A percentile compares a stretch with the other conserved stretches of the same genome.
Evolutionary conservation across 192 early-diverging fungal species (phyloP).

Genomic region (Coemansia sp.): DNA sequence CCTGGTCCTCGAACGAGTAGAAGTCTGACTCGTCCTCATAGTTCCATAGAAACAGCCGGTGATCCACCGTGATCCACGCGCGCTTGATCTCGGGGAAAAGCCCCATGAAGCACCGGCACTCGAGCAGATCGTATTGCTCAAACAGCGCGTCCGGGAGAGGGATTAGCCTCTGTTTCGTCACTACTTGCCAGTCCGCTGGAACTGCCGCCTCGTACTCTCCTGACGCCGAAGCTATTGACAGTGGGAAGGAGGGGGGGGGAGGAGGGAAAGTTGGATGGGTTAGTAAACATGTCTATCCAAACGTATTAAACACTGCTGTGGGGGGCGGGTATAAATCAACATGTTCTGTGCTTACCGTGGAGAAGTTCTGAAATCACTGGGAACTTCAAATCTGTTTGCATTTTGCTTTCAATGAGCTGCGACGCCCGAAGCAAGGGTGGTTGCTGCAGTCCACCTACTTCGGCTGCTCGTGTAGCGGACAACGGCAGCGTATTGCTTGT

Average conservation of each 20-base stretch:
- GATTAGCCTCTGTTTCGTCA: constrained; percentile 61
- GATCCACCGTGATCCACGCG: constrained; percentile 91
- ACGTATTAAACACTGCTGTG: too few relatives aligned
- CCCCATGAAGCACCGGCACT: constrained; percentile 84
- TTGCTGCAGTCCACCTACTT: constrained; percentile 9
- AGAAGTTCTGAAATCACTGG: constrained; percentile 48
- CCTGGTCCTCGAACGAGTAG: constrained; percentile 80
- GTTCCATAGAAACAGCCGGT: constrained; percentile 89
- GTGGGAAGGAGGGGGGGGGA: too few relatives aligned
- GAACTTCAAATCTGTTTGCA: constrained; percentile 47
- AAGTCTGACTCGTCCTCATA: constrained; percentile 74
- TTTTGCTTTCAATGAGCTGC: constrained; percentile 32
- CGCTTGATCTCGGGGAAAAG: constrained; percentile 86
- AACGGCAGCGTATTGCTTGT: neutral
- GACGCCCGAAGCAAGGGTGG: constrained; percentile 20
- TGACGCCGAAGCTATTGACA: constrained; percentile 53
- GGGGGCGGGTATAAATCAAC: too few relatives aligned
- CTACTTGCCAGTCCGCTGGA: constrained; percentile 56
- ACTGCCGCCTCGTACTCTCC: constrained; percentile 53
- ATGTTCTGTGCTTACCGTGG: constrained; percentile 34
- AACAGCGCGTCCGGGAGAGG: constrained; percentile 75
- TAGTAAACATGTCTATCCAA: too few relatives aligned
- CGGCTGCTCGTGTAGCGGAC: neutral
- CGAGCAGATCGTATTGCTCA: constrained; percentile 71
- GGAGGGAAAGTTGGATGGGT: neutral